Percentiles rank a stretch among this genome's conserved stretches.
Evolutionary conservation across 2,329 filamentous ascomycete genomes (phyloP).

Genomic region (Colletotrichum godetiae): DNA sequence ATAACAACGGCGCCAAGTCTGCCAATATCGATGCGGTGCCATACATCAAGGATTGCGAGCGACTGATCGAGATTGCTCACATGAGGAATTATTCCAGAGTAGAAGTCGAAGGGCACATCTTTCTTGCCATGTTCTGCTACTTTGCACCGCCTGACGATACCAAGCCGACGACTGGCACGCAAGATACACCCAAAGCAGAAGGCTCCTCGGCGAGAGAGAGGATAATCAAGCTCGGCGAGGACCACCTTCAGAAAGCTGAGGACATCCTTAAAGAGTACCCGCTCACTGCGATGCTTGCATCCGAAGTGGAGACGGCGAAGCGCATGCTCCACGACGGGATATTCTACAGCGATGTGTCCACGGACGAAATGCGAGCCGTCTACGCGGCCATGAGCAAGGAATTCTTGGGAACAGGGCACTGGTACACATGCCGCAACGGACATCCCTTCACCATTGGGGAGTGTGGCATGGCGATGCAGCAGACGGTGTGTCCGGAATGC

Average conservation of each 20-base stretch:
- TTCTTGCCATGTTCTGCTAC: slow-evolving; percentile 59
- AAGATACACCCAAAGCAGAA: neutral
- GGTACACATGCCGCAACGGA: slow-evolving; percentile 69
- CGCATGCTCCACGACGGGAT: slow-evolving; percentile 55
- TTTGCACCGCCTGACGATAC: slow-evolving; percentile 47
- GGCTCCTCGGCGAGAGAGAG: neutral
- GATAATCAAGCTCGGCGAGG: slow-evolving; percentile 13
- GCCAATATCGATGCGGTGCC: slow-evolving; percentile 42
- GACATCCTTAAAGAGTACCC: slow-evolving; percentile 34
- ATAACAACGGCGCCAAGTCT: slow-evolving; percentile 3
- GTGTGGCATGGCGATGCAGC: slow-evolving; percentile 74
- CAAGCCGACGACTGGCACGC: no score
- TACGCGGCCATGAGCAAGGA: slow-evolving; percentile 62
- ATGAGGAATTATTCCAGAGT: slow-evolving; percentile 50
- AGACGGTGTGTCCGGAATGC: slow-evolving; percentile 72
- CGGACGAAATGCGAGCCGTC: slow-evolving; percentile 62
- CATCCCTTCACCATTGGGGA: slow-evolving; percentile 74
- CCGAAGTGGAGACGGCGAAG: slow-evolving; percentile 58
- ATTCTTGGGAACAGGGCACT: slow-evolving; percentile 67
- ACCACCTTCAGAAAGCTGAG: slow-evolving; percentile 38
- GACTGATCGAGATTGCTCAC: slow-evolving; percentile 52
- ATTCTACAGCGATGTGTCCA: slow-evolving; percentile 61
- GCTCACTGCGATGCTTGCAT: slow-evolving; percentile 48
- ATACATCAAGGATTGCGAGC: slow-evolving; percentile 52
- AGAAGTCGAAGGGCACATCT: slow-evolving; percentile 62